Evolutionary conservation across 768 basidiomycete species (phyloP).

Genomic region (Pluteus cervinus): DNA sequence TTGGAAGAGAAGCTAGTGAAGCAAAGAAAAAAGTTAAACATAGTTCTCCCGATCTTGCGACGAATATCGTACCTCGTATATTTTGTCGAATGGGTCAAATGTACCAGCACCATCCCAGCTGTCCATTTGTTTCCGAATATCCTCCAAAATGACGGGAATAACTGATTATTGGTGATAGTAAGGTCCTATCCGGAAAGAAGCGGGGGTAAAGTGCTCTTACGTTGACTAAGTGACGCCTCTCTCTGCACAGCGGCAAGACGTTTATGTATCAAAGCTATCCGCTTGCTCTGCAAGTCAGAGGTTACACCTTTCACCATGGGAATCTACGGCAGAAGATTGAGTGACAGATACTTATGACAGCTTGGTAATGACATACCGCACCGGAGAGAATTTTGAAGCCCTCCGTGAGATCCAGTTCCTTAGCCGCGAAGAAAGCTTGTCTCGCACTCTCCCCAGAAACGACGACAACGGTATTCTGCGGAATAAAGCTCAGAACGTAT

Average conservation of each 20-base stretch:
- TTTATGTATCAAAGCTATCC: constrained; percentile 64
- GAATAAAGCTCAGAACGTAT: constrained; percentile 12
- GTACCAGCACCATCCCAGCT: constrained; percentile 59
- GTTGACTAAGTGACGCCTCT: constrained; percentile 50
- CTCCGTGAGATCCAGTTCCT: constrained; percentile 69
- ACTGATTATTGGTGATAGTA: constrained; percentile 32
- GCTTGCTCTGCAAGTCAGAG: constrained; percentile 55
- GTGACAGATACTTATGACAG: constrained; percentile 11
- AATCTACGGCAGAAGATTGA: constrained; percentile 39
- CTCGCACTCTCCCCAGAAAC: constrained; percentile 71
- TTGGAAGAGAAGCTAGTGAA: constrained; percentile 60
- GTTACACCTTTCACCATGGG: constrained; percentile 75
- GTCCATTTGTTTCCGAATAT: constrained; percentile 55
- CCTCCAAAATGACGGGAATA: constrained; percentile 58
- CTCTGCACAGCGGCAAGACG: constrained; percentile 60
- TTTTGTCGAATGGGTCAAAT: constrained; percentile 66
- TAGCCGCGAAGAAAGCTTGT: constrained; percentile 62
- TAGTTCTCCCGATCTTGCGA: constrained; percentile 8
- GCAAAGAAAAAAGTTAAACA: constrained; percentile 4
- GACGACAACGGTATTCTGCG: constrained; percentile 71
- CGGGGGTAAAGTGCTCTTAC: constrained; percentile 35
- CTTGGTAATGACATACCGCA: constrained; percentile 44
- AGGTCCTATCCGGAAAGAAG: constrained; percentile 9
- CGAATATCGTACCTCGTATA: constrained; percentile 49
- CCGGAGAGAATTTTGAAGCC: constrained; percentile 78